Evolutionary conservation across 2,329 filamentous ascomycete genomes (phyloP), one percentile per base, ranked within the genome.

Genomic region (Fusarium zealandicum): DNA sequence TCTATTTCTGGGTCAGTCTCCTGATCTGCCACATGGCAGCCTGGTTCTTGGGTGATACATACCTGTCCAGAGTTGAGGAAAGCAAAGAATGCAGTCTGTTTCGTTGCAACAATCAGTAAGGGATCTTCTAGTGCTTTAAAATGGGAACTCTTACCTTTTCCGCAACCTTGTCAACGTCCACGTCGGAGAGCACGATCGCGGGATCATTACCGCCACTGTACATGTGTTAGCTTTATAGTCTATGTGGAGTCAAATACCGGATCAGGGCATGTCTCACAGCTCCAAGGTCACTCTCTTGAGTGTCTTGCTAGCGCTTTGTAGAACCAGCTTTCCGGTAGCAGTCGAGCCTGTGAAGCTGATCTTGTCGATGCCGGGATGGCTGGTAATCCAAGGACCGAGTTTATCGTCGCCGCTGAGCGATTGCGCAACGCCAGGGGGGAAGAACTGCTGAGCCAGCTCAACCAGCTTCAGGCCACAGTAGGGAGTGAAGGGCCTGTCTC

Each of bases 271-370:
- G 1, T 11, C 60, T 57, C 45, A 70, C 68, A 87, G 77, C 69
- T 88, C 85, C 12, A 88, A 77, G 1, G 82, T 85, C 16, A 85
- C 77, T 33, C 83, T 75, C 76, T 87, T 88, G 20, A 88, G 71
- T 0, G 82, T 84, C 67, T 79, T 78, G 18, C 80, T 75, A 45
- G 78, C 79, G n/a, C 76, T 79, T 49, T 78, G 78, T 77, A 85
- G 81, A 47, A 88, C 81, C 69, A 79, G 80, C 75, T 86, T 87
- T 9, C 85, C 85, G 0, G 82, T 86, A 0, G 76, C 75, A 6
- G 77, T 82, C 10, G 82, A 86, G 3, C 86, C 85, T 0, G 86
- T 88, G 71, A 89, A 89, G 60, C 76, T 79, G 67, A 89, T 81
- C 76, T 86, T 88, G 51, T 80, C 77, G 49, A 88, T 79, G 16